phyloP scores from a whole-genome alignment of 2,329 filamentous ascomycete genomes.

The Trichothecium roseum region DNA sequence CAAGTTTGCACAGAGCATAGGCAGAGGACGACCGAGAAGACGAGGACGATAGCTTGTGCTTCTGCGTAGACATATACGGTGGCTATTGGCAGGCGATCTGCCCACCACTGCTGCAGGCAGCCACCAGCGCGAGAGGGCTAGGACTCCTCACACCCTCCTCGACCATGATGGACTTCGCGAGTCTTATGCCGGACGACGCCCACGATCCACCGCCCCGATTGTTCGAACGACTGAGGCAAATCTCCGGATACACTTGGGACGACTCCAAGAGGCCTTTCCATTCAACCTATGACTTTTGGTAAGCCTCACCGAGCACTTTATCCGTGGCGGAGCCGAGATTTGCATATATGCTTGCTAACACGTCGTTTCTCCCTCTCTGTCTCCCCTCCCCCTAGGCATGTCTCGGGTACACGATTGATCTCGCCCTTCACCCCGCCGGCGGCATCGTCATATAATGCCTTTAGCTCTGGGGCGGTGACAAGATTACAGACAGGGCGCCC shows the following conservation, averaged over 20 bases:
- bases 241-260: slow-evolving; percentile 70
- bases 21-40: too few relatives aligned
- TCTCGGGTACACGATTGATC: slow-evolving; percentile 52
- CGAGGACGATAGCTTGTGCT: too few relatives aligned
- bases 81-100: too few relatives aligned
- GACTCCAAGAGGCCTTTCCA: slow-evolving; percentile 48
- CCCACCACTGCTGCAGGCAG: not conserved
- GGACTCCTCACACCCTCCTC: slow-evolving; percentile 8
- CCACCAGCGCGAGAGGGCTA: not conserved
- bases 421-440: slow-evolving; percentile 34
- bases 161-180: slow-evolving; percentile 40
- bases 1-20: too few relatives aligned
- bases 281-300: slow-evolving; percentile 83
- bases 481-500: slow-evolving; percentile 32
- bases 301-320: slow-evolving; percentile 17
- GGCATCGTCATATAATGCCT: slow-evolving; percentile 32
- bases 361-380: too few relatives aligned
- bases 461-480: slow-evolving; percentile 31
- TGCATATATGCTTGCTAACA: too few relatives aligned
- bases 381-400: slow-evolving; percentile 38
- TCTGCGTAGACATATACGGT: too few relatives aligned
- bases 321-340: too few relatives aligned
- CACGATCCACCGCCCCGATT: slow-evolving; percentile 57
- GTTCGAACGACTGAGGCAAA: slow-evolving; percentile 61
- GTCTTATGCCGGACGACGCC: slow-evolving; percentile 39